A percentile compares a stretch with the other conserved stretches of the same genome.
These are phyloP conservation scores for Phytophthora brassicae DNA, from an alignment of 352 stramenopile species.

Conservation along the genomic window DNA sequence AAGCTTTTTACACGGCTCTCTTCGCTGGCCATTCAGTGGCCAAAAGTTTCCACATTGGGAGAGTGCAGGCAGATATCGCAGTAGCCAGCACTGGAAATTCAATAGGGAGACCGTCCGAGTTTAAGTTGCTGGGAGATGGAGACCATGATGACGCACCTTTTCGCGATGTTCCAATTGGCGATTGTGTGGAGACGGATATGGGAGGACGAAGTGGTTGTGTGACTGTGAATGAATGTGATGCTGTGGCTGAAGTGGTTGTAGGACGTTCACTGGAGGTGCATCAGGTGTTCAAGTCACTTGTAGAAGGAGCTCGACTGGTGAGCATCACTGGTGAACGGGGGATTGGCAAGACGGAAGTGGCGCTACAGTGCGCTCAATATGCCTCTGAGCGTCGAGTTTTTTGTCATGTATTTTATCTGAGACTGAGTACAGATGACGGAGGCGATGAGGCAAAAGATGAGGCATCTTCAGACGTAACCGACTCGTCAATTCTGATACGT, in stretches of 20 bases:
- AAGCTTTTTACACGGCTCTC: constrained; percentile 88
- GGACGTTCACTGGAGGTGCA: constrained; percentile 82
- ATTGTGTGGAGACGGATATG: constrained; percentile 66
- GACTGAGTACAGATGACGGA: constrained; percentile 35
- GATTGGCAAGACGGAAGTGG: constrained; percentile 83
- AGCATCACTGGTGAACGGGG: constrained; percentile 72
- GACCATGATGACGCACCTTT: constrained; percentile 83
- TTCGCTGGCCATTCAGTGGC: constrained; percentile 77
- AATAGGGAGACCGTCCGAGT: constrained; percentile 50
- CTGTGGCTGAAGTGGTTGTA: constrained; percentile 74
- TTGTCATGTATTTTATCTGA: constrained; percentile 71
- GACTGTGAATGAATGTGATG: constrained; percentile 73
- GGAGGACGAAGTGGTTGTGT: constrained; percentile 20
- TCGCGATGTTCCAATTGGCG: constrained; percentile 45
- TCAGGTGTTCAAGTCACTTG: constrained; percentile 73
- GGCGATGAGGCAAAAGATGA: constrained; percentile 11
- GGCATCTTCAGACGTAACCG: not conserved
- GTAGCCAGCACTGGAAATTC: constrained; percentile 32
- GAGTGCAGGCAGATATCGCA: constrained; percentile 74
- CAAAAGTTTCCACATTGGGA: constrained; percentile 83
- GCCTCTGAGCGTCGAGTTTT: constrained; percentile 73
- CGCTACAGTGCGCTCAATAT: constrained; percentile 76
- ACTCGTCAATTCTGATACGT: constrained; percentile 11
- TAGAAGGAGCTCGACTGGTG: constrained; percentile 73
- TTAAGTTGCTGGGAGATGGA: constrained; percentile 78